phyloP scores from a whole-genome alignment of 768 basidiomycete species.

The Podaxis carcinomalis region DNA sequence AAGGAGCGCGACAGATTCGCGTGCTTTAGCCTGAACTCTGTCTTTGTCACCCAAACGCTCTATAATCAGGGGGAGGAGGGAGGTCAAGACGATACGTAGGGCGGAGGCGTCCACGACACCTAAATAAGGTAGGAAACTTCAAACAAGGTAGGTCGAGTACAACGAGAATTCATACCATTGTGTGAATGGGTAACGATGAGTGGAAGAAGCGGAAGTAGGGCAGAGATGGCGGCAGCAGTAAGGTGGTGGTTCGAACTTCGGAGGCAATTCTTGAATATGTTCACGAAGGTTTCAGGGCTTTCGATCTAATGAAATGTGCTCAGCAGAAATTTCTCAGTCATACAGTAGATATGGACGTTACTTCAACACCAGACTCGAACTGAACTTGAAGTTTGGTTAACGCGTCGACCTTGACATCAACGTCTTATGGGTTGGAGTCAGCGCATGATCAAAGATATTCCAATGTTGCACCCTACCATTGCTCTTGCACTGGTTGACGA shows the following conservation, averaged over 20 bases:
- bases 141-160: conserved; percentile 43
- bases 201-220: conserved; percentile 62
- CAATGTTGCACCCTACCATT: conserved; percentile 40
- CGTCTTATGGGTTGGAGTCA: conserved; percentile 41
- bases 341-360: conserved; percentile 24
- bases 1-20: conserved; percentile 69
- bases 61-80: conserved; percentile 70
- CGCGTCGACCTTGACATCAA: conserved; percentile 78
- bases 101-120: conserved; percentile 47
- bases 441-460: not conserved
- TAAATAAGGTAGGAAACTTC: conserved; percentile 38
- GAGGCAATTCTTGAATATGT: conserved; percentile 67
- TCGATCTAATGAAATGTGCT: conserved; percentile 43
- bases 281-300: conserved; percentile 69
- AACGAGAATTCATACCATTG: conserved; percentile 21
- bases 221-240: conserved; percentile 69
- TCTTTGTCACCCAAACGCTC: conserved; percentile 86
- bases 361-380: conserved; percentile 71
- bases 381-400: conserved; percentile 72
- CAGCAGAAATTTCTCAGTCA: not conserved
- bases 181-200: conserved; percentile 47
- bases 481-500: conserved; percentile 61
- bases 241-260: conserved; percentile 81
- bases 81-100: conserved; percentile 62
- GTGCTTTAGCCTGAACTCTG: conserved; percentile 65